Evolutionary conservation across 176 grass and related monocot genomes (phyloP).

Genomic region (Tillandsia leiboldiana): DNA sequence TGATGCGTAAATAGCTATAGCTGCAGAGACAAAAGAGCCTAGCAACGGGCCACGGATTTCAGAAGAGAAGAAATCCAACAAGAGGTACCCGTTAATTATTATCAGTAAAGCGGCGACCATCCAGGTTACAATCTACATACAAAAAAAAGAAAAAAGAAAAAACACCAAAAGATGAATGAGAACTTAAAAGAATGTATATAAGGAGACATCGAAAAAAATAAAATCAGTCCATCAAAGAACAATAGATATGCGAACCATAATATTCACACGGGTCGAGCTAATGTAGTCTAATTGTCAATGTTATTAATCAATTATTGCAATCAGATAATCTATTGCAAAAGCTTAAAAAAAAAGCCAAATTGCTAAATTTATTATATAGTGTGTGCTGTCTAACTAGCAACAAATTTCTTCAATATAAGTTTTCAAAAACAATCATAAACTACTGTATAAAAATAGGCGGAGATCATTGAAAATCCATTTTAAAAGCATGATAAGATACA

Average conservation of each 20-base stretch:
- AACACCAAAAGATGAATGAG: neutral
- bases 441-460: no score
- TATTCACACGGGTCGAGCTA: no score
- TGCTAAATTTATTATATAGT: neutral
- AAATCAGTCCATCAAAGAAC: no score
- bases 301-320: no score
- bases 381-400: no score
- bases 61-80: conserved; percentile 83
- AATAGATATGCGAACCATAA: no score
- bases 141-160: neutral
- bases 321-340: neutral
- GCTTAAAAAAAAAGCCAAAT: neutral
- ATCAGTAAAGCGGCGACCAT: conserved; percentile 71
- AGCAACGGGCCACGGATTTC: conserved; percentile 57
- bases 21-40: conserved; percentile 37
- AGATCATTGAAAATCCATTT: no score
- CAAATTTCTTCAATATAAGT: no score
- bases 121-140: conserved; percentile 72
- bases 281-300: no score
- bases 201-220: neutral
- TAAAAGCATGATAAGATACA: no score
- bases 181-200: neutral
- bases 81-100: conserved; percentile 73
- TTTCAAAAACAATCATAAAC: no score
- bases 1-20: conserved; percentile 34